Base-by-base conservation (phyloP, 208 protist genomes). In the Endotrypanum monterogeii region DNA sequence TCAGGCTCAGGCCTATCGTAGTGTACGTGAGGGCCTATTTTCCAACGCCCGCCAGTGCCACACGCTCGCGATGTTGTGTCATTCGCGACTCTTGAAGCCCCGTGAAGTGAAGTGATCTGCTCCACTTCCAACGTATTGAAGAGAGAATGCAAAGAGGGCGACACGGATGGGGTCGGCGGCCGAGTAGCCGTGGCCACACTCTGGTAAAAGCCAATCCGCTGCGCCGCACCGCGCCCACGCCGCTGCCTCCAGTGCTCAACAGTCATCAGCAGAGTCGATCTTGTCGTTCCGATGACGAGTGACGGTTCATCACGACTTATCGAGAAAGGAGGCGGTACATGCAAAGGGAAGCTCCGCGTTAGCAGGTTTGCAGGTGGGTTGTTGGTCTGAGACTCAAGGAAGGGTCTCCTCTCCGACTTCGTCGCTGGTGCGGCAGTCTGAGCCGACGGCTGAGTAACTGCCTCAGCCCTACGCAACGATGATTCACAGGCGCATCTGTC, bases 231-330 rank as follows among this genome's bases (percentile, higher is more conserved):
- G 28, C 46, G 48, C n/a, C 9, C 65, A 35, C 46, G 44, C n/a
- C n/a, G 65, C 50, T 70, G 65, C 20, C 46, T 51, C 18, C 44
- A 35, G 65, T 56, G 65, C 65, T 35, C 65, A 7, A 46, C 65
- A 56, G 50, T 51, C 44, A 41, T 54, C 20, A 65, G 37, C 18
- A 48, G 23, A 18, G 20, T 25, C 35, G 0, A 7, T 2, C 18
- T 23, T 48, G 60, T 25, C 37, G 23, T 25, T 37, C 28, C n/a
- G 32, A 9, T 65, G 32, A 9, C 23, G 60, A 23, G 37, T 20
- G 60, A 25, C 60, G 39, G 60, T 35, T 37, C 60, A 46, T 65
- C 35, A 12, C 12, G 60, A 1, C 35, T 3, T 65, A 18, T 48
- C 18, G 32, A 65, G 32, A 9, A 3, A 39, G 60, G 8, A 9